A percentile compares a stretch with the other conserved stretches of the same genome.
Evolutionary conservation across 169 alveolate genomes (phyloP).

Genomic region (Cytauxzoon felis): DNA sequence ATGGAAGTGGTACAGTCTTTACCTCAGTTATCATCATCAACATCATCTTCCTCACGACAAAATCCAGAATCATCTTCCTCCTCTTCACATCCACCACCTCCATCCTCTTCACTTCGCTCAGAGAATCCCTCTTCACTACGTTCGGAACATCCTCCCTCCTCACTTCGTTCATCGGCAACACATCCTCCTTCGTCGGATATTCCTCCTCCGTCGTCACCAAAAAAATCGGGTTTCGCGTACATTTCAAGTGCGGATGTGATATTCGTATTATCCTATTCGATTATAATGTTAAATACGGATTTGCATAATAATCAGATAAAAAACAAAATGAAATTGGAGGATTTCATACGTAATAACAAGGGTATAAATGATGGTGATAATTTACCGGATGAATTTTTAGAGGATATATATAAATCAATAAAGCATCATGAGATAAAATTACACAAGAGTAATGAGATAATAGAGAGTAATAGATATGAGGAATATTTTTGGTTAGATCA

Average conservation of each 20-base stretch:
- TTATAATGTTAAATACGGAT: slow-evolving; percentile 88
- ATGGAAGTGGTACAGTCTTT: too few species aligned
- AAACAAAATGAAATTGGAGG: slow-evolving; percentile 82
- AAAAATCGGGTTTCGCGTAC: slow-evolving; percentile 50
- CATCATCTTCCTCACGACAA: too few species aligned
- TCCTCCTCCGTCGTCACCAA: too few species aligned
- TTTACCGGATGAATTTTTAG: slow-evolving; percentile 47
- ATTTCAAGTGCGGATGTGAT: slow-evolving; percentile 79
- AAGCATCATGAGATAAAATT: slow-evolving; percentile 48
- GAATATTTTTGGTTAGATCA: slow-evolving; percentile 50
- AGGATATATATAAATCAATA: slow-evolving; percentile 56
- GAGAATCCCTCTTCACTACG: too few species aligned
- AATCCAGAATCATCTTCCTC: too few species aligned
- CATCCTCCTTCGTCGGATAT: too few species aligned
- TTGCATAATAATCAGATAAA: slow-evolving; percentile 84
- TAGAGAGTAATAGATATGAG: slow-evolving; percentile 17
- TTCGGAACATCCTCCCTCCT: too few species aligned
- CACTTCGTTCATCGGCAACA: too few species aligned
- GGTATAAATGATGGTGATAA: slow-evolving; percentile 86
- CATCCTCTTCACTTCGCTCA: too few species aligned
- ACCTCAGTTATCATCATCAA: too few species aligned
- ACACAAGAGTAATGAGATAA: slow-evolving; percentile 12
- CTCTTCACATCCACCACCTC: too few species aligned
- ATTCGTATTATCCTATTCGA: slow-evolving; percentile 82
- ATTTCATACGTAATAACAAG: slow-evolving; percentile 82